These are phyloP conservation scores for Ensete ventricosum DNA, from an alignment of 176 grass and related monocot genomes.

Conservation along the genomic window DNA sequence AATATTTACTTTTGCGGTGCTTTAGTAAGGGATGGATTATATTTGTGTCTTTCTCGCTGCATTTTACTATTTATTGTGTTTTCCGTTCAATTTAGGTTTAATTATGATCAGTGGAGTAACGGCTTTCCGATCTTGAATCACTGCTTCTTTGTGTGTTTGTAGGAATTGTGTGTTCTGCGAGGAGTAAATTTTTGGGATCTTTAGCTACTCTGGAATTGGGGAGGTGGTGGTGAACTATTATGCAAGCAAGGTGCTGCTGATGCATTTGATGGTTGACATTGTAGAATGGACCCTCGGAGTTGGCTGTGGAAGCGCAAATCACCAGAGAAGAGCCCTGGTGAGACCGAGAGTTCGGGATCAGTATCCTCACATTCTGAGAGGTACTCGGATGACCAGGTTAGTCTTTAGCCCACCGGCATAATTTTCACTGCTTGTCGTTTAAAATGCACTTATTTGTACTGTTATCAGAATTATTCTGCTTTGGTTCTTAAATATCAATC, in stretches of 20 bases:
- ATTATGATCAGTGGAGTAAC: not conserved
- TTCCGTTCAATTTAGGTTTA: conserved; percentile 1
- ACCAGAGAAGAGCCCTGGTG: conserved; percentile 38
- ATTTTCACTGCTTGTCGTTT: conserved; percentile 1
- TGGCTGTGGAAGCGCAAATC: conserved; percentile 42
- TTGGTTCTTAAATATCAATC: not conserved
- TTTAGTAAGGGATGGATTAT: not conserved
- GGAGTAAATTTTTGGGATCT: not conserved
- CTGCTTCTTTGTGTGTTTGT: not conserved
- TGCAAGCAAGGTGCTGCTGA: not conserved
- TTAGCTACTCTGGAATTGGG: not conserved
- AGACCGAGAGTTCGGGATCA: conserved; percentile 32
- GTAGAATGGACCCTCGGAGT: conserved; percentile 41
- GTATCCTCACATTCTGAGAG: conserved; percentile 20
- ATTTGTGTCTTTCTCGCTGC: not conserved
- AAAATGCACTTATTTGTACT: not conserved
- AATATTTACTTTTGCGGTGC: not conserved
- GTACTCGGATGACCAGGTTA: conserved; percentile 43
- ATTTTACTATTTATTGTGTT: conserved; percentile 10
- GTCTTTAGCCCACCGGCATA: conserved; percentile 11
- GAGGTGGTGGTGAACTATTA: conserved; percentile 4
- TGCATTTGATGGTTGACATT: conserved; percentile 16
- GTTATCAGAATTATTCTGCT: not conserved
- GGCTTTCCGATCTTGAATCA: not conserved
- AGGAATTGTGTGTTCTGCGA: conserved; percentile 10